Percentiles rank a stretch among this genome's conserved stretches.
These are phyloP conservation scores for Suhomyces kunorum DNA, from an alignment of 1,139 yeast genomes.

Conservation along the genomic window DNA sequence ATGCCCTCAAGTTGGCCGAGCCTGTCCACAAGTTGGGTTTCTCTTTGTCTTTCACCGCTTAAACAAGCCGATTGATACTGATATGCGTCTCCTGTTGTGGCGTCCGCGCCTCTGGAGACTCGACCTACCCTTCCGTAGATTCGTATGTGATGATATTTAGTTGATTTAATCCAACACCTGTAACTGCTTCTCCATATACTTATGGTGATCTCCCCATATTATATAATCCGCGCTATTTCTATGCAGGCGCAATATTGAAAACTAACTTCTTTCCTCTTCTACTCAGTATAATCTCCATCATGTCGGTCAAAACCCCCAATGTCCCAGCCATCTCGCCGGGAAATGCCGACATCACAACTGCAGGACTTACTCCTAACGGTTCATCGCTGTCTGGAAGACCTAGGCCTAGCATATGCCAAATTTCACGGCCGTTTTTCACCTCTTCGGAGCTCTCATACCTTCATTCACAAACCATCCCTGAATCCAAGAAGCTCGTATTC, in stretches of 20 bases:
- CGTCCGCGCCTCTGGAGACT: not conserved
- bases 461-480: constrained; percentile 55
- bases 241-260: not conserved
- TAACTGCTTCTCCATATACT: not conserved
- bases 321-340: constrained; percentile 8
- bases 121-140: constrained; percentile 6
- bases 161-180: too few relatives aligned
- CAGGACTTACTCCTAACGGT: constrained; percentile 7
- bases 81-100: too few relatives aligned
- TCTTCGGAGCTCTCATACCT: constrained; percentile 54
- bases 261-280: not conserved
- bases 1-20: constrained; percentile 93
- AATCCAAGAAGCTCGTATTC: constrained; percentile 46
- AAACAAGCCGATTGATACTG: constrained; percentile 23
- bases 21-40: constrained; percentile 98
- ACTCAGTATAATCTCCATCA: not conserved
- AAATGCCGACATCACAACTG: not conserved
- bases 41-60: constrained; percentile 89
- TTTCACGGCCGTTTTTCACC: constrained; percentile 68
- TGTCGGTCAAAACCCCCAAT: constrained; percentile 10
- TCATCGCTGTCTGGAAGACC: constrained; percentile 5
- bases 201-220: not conserved
- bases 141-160: constrained; percentile 9
- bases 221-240: not conserved
- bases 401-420: constrained; percentile 30